Percentiles rank a stretch among this genome's conserved stretches.
phyloP scores from a whole-genome alignment of 2,329 filamentous ascomycete genomes.

The Calonectria pauciramosa region DNA sequence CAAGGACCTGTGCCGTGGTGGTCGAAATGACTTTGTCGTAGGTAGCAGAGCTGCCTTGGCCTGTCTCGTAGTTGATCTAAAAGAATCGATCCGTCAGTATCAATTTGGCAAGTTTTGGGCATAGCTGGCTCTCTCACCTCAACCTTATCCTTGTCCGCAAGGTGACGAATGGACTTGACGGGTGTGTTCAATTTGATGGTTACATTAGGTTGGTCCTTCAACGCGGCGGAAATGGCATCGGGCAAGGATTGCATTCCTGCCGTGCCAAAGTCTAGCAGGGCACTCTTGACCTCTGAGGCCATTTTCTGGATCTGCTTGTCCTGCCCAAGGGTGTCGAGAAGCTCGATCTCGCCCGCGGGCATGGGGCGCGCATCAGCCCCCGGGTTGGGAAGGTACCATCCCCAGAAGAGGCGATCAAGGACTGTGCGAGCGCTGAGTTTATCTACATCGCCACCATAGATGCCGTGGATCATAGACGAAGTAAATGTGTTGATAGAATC shows the following conservation, averaged over 20 bases:
- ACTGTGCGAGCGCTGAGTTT: conserved; percentile 80
- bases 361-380: conserved; percentile 59
- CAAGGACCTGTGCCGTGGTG: conserved; percentile 65
- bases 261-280: conserved; percentile 54
- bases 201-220: conserved; percentile 71
- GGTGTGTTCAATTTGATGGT: conserved; percentile 64
- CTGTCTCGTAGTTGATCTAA: conserved; percentile 35
- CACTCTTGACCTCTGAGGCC: conserved; percentile 48
- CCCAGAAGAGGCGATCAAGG: conserved; percentile 50
- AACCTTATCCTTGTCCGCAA: conserved; percentile 54
- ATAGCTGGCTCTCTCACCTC: conserved; percentile 51
- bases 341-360: conserved; percentile 45
- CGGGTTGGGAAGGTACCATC: conserved; percentile 45
- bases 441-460: conserved; percentile 91
- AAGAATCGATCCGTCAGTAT: not conserved
- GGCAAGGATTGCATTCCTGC: conserved; percentile 75
- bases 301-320: conserved; percentile 49
- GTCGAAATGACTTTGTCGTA: conserved; percentile 76
- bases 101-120: not conserved
- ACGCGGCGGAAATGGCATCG: conserved; percentile 63
- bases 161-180: conserved; percentile 62
- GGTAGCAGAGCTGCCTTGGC: conserved; percentile 7
- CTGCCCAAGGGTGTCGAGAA: conserved; percentile 47
- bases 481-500: conserved; percentile 77
- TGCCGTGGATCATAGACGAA: conserved; percentile 86